Evolutionary conservation across 2,329 filamentous ascomycete species (phyloP), one percentile per base, ranked within the genome.

Genomic region (Clarireedia homoeocarpa): DNA sequence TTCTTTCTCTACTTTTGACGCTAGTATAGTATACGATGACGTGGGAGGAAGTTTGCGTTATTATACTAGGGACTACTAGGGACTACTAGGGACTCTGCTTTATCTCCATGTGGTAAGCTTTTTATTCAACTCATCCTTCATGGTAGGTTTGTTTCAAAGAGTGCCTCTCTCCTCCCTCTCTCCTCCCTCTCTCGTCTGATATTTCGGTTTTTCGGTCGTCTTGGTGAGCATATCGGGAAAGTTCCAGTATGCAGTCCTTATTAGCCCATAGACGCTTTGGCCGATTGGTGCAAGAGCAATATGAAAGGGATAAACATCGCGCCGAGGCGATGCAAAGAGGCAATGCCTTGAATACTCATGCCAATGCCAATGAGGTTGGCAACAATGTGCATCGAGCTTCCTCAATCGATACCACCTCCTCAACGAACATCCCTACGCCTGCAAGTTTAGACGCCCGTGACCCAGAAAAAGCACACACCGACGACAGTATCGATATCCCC

Each of bases 181-280:
- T 23, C 23, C 10, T 45, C 23, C 20, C 6, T 9, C 20, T 23
- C 42, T 23, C 14, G 6, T 45, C 20, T 45, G 2, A 12, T 10
- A 14, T 26, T 12, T 12, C 20, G 6, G 9, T 14, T 6, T 45
- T 45, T 26, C 30, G 0, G 30, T 34, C 30, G n/a, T 45, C 23
- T 12, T 45, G n/a, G 20, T 24, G 42, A 30, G 45, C 45, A 30
- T 30, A 48, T 30, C 14, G 6, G 26, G 45, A 48, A 48, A 26
- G 26, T 30, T 48, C 26, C 45, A 48, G 42, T 44, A 63, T 64
- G 62, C 61, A 63, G 51, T 64, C 58, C n/a, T 57, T 55, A 42
- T 44, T 63, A 6, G 51, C 60, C 24, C 62, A 64, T 30, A 58
- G 55, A 30, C 57, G 59, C 14, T 65, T 66, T 53, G 59, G 58